A percentile compares a stretch with the other conserved stretches of the same genome.
Evolutionary conservation across 139 green algal species (phyloP).

Genomic region (Tetradesmus obliquus): DNA sequence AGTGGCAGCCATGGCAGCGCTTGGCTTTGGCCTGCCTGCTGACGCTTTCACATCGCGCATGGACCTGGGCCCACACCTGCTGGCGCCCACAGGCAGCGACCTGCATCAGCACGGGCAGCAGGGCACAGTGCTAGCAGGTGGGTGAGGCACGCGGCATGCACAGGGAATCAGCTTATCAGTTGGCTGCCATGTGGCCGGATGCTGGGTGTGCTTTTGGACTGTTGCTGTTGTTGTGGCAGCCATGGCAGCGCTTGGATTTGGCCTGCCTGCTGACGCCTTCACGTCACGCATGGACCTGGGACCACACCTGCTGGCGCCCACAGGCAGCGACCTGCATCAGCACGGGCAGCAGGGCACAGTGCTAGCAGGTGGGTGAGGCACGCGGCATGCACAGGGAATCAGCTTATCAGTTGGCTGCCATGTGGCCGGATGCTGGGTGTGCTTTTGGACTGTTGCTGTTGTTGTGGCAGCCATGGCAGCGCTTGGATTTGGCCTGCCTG

Average conservation of each 20-base stretch:
- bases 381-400: neutral
- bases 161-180: neutral
- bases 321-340: slow-evolving; percentile 76
- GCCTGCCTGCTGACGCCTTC: slow-evolving; percentile 74
- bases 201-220: neutral
- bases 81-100: slow-evolving; percentile 92
- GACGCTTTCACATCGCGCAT: slow-evolving; percentile 81
- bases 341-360: slow-evolving; percentile 72
- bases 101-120: slow-evolving; percentile 64
- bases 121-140: slow-evolving; percentile 75
- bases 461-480: slow-evolving; percentile 43
- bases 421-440: too few relatives aligned
- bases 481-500: slow-evolving; percentile 77
- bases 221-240: neutral
- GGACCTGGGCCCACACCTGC: slow-evolving; percentile 85
- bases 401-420: neutral
- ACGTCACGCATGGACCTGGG: slow-evolving; percentile 78
- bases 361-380: slow-evolving; percentile 53
- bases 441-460: too few relatives aligned
- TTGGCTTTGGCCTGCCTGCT: slow-evolving; percentile 78
- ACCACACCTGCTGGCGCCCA: slow-evolving; percentile 93
- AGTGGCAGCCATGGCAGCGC: slow-evolving; percentile 55
- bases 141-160: neutral
- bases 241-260: slow-evolving; percentile 76
- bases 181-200: too few relatives aligned